Conservation (phyloP, 805 yeast species). For the Zygotorulaspora sp. region DNA sequence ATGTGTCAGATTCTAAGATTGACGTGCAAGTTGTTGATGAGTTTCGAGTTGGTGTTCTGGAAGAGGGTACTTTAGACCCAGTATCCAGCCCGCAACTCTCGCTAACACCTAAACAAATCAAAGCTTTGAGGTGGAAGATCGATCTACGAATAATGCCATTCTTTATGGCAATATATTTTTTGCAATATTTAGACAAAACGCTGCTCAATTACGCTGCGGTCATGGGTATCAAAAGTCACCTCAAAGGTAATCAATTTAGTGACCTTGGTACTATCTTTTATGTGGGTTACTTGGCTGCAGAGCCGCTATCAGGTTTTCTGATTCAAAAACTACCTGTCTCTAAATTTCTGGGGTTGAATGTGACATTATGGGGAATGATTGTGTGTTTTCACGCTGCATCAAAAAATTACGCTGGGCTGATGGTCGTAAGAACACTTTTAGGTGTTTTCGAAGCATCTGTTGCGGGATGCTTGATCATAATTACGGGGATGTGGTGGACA, state of each 20-base stretch:
- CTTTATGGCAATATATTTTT: slow-evolving; percentile 6
- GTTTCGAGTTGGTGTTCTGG: background rate
- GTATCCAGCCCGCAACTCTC: background rate
- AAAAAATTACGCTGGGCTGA: slow-evolving; percentile 37
- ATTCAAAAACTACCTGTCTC: slow-evolving; percentile 49
- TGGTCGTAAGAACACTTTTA: slow-evolving; percentile 39
- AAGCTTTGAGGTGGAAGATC: slow-evolving; percentile 7
- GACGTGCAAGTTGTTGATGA: background rate
- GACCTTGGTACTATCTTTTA: slow-evolving; percentile 9
- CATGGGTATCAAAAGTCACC: slow-evolving; percentile 36
- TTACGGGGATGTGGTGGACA: slow-evolving; percentile 27
- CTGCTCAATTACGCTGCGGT: slow-evolving; percentile 7
- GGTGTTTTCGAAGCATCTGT: slow-evolving; percentile 40
- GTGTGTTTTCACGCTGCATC: slow-evolving; percentile 30
- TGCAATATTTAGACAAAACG: slow-evolving; percentile 9
- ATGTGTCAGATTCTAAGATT: background rate
- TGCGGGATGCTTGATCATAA: slow-evolving; percentile 35
- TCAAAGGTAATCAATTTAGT: slow-evolving; percentile 19
- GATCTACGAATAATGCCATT: slow-evolving; percentile 12
- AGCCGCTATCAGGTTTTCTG: slow-evolving; percentile 35
- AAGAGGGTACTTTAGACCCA: background rate
- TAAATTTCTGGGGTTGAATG: slow-evolving; percentile 37
- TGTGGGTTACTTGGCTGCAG: slow-evolving; percentile 37
- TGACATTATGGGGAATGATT: slow-evolving; percentile 5
- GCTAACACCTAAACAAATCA: slow-evolving; percentile 1